A percentile compares a stretch with the other conserved stretches of the same genome.
These are phyloP conservation scores for Ceratocystis harringtonii DNA, from an alignment of 2,329 filamentous ascomycete genomes.

Conservation along the genomic window DNA sequence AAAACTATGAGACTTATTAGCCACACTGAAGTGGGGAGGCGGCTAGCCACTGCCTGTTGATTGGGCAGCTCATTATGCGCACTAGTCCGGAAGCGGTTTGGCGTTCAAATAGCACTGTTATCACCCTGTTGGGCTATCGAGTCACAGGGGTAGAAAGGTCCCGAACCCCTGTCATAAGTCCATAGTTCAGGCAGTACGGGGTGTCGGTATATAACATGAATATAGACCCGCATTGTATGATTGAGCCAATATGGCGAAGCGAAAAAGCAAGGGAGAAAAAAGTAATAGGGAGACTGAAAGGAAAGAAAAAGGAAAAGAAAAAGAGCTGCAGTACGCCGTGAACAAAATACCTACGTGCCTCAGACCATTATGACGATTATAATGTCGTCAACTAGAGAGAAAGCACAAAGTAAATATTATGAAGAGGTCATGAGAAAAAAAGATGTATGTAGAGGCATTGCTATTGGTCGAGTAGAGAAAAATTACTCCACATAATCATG, in stretches of 20 bases:
- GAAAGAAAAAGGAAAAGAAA: neutral
- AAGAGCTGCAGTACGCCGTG: neutral
- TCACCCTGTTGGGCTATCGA: neutral
- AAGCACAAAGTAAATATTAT: too few relatives aligned
- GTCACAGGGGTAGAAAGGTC: neutral
- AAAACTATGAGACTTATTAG: constrained; percentile 3
- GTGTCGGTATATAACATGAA: neutral
- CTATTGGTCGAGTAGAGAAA: neutral
- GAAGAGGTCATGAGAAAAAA: too few relatives aligned
- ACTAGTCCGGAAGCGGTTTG: constrained; percentile 11
- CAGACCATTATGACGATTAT: too few relatives aligned
- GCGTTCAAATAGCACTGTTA: neutral
- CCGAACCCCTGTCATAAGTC: neutral
- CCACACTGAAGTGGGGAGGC: constrained; percentile 7
- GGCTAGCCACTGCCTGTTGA: constrained; percentile 15
- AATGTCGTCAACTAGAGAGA: too few relatives aligned
- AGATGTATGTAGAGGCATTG: too few relatives aligned
- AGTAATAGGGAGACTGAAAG: neutral
- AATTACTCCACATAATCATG: neutral
- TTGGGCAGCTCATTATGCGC: constrained; percentile 7
- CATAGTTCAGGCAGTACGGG: neutral
- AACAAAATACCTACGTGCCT: too few relatives aligned
- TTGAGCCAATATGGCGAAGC: too few relatives aligned
- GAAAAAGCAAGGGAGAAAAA: too few relatives aligned
- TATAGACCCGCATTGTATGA: too few relatives aligned